A percentile compares a stretch with the other conserved stretches of the same genome.
phyloP scores from a whole-genome alignment of 2,329 filamentous ascomycete species.

The Aureobasidium subglaciale region DNA sequence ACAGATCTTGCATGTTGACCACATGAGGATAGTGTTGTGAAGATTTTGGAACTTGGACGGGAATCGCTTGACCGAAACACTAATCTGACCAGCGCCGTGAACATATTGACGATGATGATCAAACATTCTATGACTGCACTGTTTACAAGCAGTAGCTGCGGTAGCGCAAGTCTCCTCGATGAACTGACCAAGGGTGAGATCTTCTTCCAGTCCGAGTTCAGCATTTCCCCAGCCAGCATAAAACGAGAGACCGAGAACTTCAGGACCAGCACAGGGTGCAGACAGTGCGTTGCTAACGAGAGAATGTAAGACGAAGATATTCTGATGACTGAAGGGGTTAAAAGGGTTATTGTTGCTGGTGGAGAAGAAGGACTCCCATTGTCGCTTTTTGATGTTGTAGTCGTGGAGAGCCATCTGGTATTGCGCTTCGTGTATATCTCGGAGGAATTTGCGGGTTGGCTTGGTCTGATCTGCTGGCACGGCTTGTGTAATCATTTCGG shows the following conservation, averaged over 20 bases:
- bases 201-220: slow-evolving; percentile 64
- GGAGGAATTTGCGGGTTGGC: slow-evolving; percentile 86
- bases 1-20: slow-evolving; percentile 92
- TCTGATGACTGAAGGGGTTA: slow-evolving; percentile 91
- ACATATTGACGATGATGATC: slow-evolving; percentile 97
- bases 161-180: slow-evolving; percentile 80
- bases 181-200: slow-evolving; percentile 91
- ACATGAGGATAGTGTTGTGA: slow-evolving; percentile 83
- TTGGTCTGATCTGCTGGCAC: slow-evolving; percentile 77
- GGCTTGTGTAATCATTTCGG: slow-evolving; percentile 88
- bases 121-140: slow-evolving; percentile 80
- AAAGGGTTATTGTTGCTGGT: slow-evolving; percentile 84
- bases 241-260: slow-evolving; percentile 82
- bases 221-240: slow-evolving; percentile 76
- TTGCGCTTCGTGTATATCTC: slow-evolving; percentile 91
- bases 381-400: slow-evolving; percentile 86
- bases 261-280: slow-evolving; percentile 85
- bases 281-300: slow-evolving; percentile 90
- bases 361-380: slow-evolving; percentile 93
- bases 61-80: slow-evolving; percentile 76
- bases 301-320: slow-evolving; percentile 90
- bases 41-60: slow-evolving; percentile 57
- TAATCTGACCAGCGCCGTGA: slow-evolving; percentile 89
- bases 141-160: slow-evolving; percentile 69
- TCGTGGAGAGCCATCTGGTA: slow-evolving; percentile 92